phyloP scores from a whole-genome alignment of 2,329 filamentous ascomycete species.

The Cucurbitaria berberidis region DNA sequence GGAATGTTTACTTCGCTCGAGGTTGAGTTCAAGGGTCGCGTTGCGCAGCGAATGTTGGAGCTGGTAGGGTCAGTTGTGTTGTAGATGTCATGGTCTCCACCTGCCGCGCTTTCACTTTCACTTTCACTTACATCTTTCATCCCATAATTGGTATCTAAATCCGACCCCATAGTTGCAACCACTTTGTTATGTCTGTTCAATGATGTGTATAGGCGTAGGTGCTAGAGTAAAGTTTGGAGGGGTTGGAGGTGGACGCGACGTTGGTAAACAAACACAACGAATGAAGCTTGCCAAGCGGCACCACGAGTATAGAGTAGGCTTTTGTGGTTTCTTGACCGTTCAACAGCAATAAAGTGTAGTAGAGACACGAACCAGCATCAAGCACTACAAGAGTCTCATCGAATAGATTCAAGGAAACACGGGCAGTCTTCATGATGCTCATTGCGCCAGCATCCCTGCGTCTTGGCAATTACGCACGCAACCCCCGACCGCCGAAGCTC shows the following conservation, averaged over 20 bases:
- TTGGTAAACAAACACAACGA: slow-evolving; percentile 41
- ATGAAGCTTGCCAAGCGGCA: slow-evolving; percentile 14
- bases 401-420: background rate
- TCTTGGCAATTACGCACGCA: slow-evolving; percentile 41
- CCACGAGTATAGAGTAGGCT: background rate
- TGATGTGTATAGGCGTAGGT: slow-evolving; percentile 22
- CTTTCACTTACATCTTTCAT: slow-evolving; percentile 44
- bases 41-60: slow-evolving; percentile 60
- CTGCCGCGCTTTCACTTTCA: slow-evolving; percentile 28
- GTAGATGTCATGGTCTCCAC: background rate
- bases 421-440: slow-evolving; percentile 1
- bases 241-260: slow-evolving; percentile 35
- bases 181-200: slow-evolving; percentile 33
- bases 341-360: background rate
- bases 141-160: slow-evolving; percentile 37
- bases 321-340: background rate
- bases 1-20: slow-evolving; percentile 68
- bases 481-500: slow-evolving; percentile 17
- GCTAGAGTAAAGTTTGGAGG: slow-evolving; percentile 22
- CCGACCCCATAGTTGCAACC: slow-evolving; percentile 33
- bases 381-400: background rate
- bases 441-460: slow-evolving; percentile 21
- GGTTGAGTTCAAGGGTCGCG: slow-evolving; percentile 69
- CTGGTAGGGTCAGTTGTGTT: slow-evolving; percentile 33
- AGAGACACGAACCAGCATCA: background rate